Percentiles rank a stretch among this genome's conserved stretches.
Evolutionary conservation across 2,329 filamentous ascomycete species (phyloP).

Genomic region (Scedosporium minutisporum): DNA sequence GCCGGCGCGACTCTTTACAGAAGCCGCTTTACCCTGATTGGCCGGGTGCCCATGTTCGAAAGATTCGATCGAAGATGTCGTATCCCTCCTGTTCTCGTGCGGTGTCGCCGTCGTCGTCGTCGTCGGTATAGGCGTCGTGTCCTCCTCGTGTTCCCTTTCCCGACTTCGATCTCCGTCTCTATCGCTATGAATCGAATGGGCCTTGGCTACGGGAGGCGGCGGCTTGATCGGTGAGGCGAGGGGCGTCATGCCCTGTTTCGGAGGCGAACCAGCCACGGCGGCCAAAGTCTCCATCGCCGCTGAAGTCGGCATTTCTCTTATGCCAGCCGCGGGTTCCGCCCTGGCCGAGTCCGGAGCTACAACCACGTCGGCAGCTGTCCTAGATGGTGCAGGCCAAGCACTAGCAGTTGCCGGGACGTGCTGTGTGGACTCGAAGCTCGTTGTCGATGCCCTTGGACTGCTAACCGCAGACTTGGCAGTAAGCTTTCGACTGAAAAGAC

Average conservation of each 20-base stretch:
- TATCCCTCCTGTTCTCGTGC: constrained; percentile 21
- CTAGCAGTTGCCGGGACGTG: not conserved
- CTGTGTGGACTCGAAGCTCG: not conserved
- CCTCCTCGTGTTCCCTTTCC: not conserved
- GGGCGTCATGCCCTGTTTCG: not conserved
- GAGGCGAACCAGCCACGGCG: not conserved
- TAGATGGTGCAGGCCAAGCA: constrained; percentile 1
- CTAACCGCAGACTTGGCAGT: constrained; percentile 19
- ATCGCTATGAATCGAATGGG: not conserved
- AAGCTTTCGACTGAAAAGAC: constrained; percentile 42
- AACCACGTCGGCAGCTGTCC: not conserved
- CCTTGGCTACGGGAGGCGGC: not conserved
- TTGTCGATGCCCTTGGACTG: not conserved
- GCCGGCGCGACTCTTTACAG: constrained; percentile 29
- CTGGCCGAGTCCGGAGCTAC: not conserved
- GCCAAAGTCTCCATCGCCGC: not conserved
- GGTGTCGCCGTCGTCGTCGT: not conserved
- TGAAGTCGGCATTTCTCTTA: not conserved
- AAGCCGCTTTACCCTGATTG: constrained; percentile 23
- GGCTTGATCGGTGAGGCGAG: not conserved
- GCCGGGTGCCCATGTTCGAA: constrained; percentile 16
- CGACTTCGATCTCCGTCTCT: not conserved
- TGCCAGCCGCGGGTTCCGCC: not conserved
- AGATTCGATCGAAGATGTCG: constrained; percentile 26
- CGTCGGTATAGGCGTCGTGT: not conserved